Percentiles rank a stretch among this genome's conserved stretches.
phyloP scores from a whole-genome alignment of 768 basidiomycete species.

The Russula lepida region DNA sequence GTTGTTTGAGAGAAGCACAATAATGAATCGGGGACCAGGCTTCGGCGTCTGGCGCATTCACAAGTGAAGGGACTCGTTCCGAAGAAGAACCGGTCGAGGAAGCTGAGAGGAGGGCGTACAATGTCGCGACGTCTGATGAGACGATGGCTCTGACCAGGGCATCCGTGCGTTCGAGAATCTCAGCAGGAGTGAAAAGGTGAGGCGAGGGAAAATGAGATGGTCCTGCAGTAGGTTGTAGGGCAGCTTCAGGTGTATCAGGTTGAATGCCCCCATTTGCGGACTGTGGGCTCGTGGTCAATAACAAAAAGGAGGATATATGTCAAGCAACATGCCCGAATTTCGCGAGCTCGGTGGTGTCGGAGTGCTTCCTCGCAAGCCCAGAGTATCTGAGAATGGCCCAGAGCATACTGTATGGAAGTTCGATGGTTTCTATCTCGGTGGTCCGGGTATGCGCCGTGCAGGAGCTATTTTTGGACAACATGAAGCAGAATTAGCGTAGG shows the following conservation, averaged over 20 bases:
- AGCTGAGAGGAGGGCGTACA: conserved; percentile 48
- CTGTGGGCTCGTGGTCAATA: not conserved
- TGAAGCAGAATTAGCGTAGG: not conserved
- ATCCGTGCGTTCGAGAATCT: conserved; percentile 37
- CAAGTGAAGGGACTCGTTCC: conserved; percentile 39
- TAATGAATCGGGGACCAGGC: conserved; percentile 74
- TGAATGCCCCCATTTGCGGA: conserved; percentile 30
- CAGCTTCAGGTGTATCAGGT: conserved; percentile 58
- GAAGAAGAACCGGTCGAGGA: conserved; percentile 25
- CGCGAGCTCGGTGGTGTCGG: conserved; percentile 51
- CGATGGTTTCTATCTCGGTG: conserved; percentile 63
- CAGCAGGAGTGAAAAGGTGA: conserved; percentile 33
- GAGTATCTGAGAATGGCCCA: conserved; percentile 51
- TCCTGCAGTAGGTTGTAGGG: conserved; percentile 21
- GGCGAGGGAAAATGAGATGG: conserved; percentile 11
- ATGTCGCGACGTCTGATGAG: conserved; percentile 40
- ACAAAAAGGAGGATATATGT: not conserved
- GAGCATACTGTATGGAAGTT: conserved; percentile 61
- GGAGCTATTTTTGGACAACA: conserved; percentile 35
- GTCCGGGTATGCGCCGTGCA: conserved; percentile 65
- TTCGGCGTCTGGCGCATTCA: conserved; percentile 57
- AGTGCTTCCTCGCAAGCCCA: conserved; percentile 65
- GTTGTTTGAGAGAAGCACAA: conserved; percentile 47
- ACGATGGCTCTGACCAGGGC: conserved; percentile 48
- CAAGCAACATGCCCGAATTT: conserved; percentile 41